These are phyloP conservation scores for Exophiala sp. DNA, from an alignment of 2,329 filamentous ascomycete species.

Conservation along the genomic window DNA sequence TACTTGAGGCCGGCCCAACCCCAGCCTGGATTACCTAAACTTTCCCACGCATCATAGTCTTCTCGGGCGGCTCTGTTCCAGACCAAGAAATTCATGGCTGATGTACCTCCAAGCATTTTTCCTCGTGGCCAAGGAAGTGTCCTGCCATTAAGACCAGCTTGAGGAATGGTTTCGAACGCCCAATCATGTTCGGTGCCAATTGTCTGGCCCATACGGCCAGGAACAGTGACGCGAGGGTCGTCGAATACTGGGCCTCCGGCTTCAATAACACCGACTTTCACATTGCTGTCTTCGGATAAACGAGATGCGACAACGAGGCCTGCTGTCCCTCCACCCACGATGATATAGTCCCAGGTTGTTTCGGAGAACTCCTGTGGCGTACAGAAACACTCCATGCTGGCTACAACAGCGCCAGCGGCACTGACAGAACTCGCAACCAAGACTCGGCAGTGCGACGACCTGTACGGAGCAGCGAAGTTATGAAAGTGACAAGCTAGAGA, in stretches of 20 bases:
- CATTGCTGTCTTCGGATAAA: conserved; percentile 1
- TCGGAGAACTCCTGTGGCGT: background rate
- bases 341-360: conserved; percentile 6
- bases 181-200: conserved; percentile 21
- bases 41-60: conserved; percentile 48
- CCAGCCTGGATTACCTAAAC: background rate
- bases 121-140: background rate
- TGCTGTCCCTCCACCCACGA: conserved; percentile 11
- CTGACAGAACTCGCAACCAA: too few species aligned
- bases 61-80: conserved; percentile 37
- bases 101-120: conserved; percentile 42
- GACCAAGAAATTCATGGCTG: conserved; percentile 44
- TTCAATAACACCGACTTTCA: conserved; percentile 7
- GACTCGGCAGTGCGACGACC: too few species aligned
- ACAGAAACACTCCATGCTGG: background rate
- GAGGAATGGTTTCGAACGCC: conserved; percentile 43
- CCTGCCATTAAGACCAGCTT: conserved; percentile 36
- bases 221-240: background rate
- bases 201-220: background rate
- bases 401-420: too few species aligned
- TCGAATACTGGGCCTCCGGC: background rate
- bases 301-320: conserved; percentile 6
- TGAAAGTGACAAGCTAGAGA: too few species aligned
- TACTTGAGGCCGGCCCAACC: background rate
- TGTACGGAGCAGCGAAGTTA: too few species aligned